Conservation (phyloP, 805 yeast genomes). For the Teunomyces tritomae region DNA sequence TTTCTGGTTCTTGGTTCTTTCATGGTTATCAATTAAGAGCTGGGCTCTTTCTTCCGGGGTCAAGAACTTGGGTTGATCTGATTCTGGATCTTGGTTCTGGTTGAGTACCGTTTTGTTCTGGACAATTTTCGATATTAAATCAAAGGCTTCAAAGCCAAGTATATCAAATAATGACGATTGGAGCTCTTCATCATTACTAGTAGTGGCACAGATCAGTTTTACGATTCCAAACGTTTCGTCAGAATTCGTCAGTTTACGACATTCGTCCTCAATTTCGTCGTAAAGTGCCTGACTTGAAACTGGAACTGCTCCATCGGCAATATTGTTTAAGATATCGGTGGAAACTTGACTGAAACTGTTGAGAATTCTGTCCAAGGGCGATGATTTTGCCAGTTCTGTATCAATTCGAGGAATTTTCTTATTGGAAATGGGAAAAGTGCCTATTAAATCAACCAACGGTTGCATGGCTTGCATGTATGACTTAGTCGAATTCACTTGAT, state of each 20-base stretch:
- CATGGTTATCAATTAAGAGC: slow-evolving; percentile 50
- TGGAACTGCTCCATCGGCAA: slow-evolving; percentile 21
- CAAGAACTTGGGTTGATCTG: slow-evolving; percentile 29
- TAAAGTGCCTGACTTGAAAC: not conserved
- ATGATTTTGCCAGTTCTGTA: slow-evolving; percentile 26
- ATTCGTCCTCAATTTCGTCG: slow-evolving; percentile 26
- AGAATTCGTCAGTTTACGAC: slow-evolving; percentile 35
- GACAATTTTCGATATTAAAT: slow-evolving; percentile 64
- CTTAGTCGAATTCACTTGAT: slow-evolving; percentile 59
- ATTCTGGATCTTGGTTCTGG: slow-evolving; percentile 5
- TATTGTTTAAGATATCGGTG: slow-evolving; percentile 18
- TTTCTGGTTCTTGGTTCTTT: slow-evolving; percentile 46
- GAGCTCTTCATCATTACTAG: slow-evolving; percentile 52
- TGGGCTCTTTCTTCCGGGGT: slow-evolving; percentile 55
- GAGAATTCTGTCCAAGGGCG: slow-evolving; percentile 30
- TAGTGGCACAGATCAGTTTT: slow-evolving; percentile 29
- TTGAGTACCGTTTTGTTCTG: slow-evolving; percentile 35
- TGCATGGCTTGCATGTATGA: slow-evolving; percentile 80
- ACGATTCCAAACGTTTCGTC: slow-evolving; percentile 28
- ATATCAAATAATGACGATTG: slow-evolving; percentile 77
- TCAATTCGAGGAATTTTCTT: slow-evolving; percentile 38
- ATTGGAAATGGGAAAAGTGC: slow-evolving; percentile 17
- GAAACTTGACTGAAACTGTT: slow-evolving; percentile 40
- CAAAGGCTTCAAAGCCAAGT: slow-evolving; percentile 84
- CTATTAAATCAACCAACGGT: slow-evolving; percentile 55